phyloP scores from a whole-genome alignment of 2,329 filamentous ascomycete genomes.

The Ceratocystis eucalypticola region DNA sequence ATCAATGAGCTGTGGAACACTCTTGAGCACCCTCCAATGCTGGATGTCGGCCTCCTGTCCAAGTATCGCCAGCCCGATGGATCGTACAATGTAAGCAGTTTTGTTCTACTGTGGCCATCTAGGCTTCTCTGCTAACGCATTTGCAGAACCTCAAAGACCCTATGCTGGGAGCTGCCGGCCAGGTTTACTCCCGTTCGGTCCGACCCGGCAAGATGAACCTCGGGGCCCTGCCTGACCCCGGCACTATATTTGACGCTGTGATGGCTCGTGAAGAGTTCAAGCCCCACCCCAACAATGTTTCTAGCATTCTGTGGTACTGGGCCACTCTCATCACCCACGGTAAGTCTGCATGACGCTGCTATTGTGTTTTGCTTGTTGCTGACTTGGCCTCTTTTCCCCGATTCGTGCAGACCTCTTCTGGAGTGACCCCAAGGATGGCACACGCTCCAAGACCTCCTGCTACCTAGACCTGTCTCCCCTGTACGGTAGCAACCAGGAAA shows the following conservation, averaged over 20 bases:
- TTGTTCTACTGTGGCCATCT: not conserved
- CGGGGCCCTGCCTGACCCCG: constrained; percentile 54
- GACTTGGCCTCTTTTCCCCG: not conserved
- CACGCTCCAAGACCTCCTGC: constrained; percentile 52
- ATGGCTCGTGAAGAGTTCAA: constrained; percentile 40
- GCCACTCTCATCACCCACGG: constrained; percentile 61
- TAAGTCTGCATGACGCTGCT: constrained; percentile 24
- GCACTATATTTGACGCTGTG: constrained; percentile 46
- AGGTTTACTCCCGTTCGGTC: constrained; percentile 52
- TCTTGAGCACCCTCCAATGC: constrained; percentile 57
- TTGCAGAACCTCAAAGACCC: constrained; percentile 49
- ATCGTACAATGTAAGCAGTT: constrained; percentile 44
- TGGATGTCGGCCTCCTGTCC: constrained; percentile 49
- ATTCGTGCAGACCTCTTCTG: constrained; percentile 47
- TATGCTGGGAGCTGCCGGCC: constrained; percentile 52
- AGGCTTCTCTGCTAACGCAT: not conserved
- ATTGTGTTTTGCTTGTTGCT: not conserved
- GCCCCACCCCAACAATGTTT: constrained; percentile 57
- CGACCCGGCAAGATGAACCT: constrained; percentile 45
- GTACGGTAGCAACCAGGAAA: constrained; percentile 54
- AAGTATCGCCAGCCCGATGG: constrained; percentile 58
- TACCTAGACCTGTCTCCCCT: constrained; percentile 60
- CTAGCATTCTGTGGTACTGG: constrained; percentile 59
- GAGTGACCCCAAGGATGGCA: constrained; percentile 48
- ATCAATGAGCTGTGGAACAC: constrained; percentile 57